Evolutionary conservation across 371 early-diverging fungal genomes (phyloP).

Genomic region (Mucor saturninus): DNA sequence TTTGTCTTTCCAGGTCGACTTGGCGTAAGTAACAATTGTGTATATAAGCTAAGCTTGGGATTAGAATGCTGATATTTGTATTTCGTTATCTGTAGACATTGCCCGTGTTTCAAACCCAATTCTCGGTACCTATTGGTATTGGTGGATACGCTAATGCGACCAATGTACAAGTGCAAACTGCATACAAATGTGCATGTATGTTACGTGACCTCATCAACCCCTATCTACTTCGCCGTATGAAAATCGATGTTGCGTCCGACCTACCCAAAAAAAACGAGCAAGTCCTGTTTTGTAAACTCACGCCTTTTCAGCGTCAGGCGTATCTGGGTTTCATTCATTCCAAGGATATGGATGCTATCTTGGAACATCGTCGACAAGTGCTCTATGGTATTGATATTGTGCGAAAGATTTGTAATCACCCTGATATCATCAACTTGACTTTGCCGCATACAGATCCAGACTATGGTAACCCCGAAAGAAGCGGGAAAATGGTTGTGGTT

Average conservation of each 20-base stretch:
- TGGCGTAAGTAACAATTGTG: conserved; percentile 60
- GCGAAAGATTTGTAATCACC: conserved; percentile 98
- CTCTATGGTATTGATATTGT: conserved; percentile 93
- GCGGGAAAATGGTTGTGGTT: conserved; percentile 92
- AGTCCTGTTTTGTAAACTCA: conserved; percentile 92
- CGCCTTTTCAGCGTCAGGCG: conserved; percentile 72
- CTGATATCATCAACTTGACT: conserved; percentile 70
- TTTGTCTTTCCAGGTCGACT: conserved; percentile 95
- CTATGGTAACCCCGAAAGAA: conserved; percentile 70
- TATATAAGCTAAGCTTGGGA: background rate
- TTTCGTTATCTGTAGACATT: conserved; percentile 57
- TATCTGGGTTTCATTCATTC: conserved; percentile 83
- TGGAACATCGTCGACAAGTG: conserved; percentile 84
- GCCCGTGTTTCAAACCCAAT: conserved; percentile 91
- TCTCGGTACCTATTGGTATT: conserved; percentile 88
- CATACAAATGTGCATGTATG: conserved; percentile 90
- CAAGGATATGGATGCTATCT: conserved; percentile 73
- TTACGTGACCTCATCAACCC: conserved; percentile 94
- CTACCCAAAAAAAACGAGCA: conserved; percentile 95
- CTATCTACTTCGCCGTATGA: conserved; percentile 92
- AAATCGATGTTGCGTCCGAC: conserved; percentile 91
- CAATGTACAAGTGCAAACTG: conserved; percentile 87
- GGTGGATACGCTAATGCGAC: conserved; percentile 95
- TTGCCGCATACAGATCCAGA: conserved; percentile 43
- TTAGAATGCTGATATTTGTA: background rate